Evolutionary conservation across 2,329 filamentous ascomycete genomes (phyloP).

Genomic region (Davidsoniella virescens): DNA sequence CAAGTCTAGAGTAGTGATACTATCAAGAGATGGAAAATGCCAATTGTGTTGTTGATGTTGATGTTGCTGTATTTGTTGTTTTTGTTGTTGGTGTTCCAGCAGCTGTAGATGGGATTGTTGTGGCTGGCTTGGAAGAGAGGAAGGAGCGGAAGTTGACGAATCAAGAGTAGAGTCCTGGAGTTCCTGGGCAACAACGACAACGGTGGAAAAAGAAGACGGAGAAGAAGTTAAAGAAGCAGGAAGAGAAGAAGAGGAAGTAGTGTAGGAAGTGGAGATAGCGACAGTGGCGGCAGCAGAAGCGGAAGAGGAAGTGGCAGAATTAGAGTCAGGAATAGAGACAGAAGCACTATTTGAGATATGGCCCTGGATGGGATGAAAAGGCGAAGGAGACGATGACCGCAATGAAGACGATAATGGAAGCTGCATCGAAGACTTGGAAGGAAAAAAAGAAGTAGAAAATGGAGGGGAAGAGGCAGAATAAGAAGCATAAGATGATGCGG

Average conservation of each 20-base stretch:
- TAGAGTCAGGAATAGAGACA: no score
- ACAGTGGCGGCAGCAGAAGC: no score
- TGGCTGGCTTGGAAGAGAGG: background rate
- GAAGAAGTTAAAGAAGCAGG: no score
- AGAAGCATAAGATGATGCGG: background rate
- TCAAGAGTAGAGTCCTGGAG: background rate
- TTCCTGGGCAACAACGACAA: no score
- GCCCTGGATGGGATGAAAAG: no score
- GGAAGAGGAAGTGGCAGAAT: no score
- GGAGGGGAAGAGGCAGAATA: background rate
- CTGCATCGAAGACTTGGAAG: background rate
- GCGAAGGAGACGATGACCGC: no score
- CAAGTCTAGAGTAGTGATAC: background rate
- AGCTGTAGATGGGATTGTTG: background rate
- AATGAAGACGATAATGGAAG: background rate
- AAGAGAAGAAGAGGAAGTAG: no score
- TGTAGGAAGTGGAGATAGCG: no score
- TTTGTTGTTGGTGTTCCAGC: background rate
- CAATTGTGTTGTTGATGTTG: background rate
- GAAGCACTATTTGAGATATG: no score
- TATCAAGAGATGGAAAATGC: background rate
- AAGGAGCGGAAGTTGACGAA: background rate
- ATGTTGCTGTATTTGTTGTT: slow-evolving; percentile 1
- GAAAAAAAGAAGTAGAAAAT: background rate
- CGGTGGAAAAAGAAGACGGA: no score